phyloP scores from a whole-genome alignment of 2,329 filamentous ascomycete genomes.

The Achaetomium macrosporum region DNA sequence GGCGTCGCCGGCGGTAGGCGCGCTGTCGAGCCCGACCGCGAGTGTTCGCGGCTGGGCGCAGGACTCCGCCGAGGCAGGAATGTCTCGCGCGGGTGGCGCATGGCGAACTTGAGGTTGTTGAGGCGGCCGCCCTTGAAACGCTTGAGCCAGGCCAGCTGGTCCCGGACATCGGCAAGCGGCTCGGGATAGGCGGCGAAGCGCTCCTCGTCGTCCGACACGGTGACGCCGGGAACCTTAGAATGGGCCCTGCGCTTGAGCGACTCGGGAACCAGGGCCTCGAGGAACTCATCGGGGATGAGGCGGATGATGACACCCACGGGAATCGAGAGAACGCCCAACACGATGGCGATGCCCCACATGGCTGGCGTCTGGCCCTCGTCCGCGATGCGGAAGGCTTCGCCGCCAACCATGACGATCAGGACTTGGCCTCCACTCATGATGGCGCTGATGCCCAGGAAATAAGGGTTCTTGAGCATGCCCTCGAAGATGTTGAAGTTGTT shows the following conservation, averaged over 20 bases:
- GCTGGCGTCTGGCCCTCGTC: slow-evolving; percentile 54
- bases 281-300: slow-evolving; percentile 67
- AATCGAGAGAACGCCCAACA: slow-evolving; percentile 78
- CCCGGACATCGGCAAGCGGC: slow-evolving; percentile 66
- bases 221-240: slow-evolving; percentile 47
- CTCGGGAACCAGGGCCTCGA: slow-evolving; percentile 48
- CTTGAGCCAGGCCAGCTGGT: slow-evolving; percentile 76
- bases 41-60: slow-evolving; percentile 57
- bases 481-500: slow-evolving; percentile 96
- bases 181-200: slow-evolving; percentile 63
- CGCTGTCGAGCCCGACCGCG: slow-evolving; percentile 56
- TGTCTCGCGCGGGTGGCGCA: slow-evolving; percentile 67
- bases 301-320: slow-evolving; percentile 78
- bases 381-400: slow-evolving; percentile 70
- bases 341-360: slow-evolving; percentile 83
- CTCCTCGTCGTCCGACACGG: slow-evolving; percentile 59
- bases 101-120: slow-evolving; percentile 73
- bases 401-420: slow-evolving; percentile 84
- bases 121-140: slow-evolving; percentile 75
- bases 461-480: slow-evolving; percentile 75
- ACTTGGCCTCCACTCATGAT: slow-evolving; percentile 87
- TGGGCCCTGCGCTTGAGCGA: slow-evolving; percentile 45
- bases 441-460: slow-evolving; percentile 79
- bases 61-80: slow-evolving; percentile 58
- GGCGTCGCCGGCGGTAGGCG: slow-evolving; percentile 57